Base-by-base conservation (phyloP, 306 rosid genomes). In the Crotalaria pallida region DNA sequence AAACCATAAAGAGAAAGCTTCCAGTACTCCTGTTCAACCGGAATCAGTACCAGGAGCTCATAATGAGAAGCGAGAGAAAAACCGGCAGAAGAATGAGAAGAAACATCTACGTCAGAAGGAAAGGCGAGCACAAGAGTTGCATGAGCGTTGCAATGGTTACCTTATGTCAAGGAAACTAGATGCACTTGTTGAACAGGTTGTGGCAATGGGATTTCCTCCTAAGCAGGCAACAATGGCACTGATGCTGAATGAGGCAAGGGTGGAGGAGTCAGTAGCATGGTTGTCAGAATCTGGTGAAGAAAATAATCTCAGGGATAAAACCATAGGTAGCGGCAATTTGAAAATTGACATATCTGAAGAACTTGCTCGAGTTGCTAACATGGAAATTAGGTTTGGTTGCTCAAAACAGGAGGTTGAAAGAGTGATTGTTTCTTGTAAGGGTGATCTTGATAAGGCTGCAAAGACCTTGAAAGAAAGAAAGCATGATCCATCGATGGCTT, bases 101-200 rank as follows among this genome's bases (percentile, higher is more conserved):
- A 95, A 95, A 80, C 99, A 95, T 87, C 99, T 91, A 68, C 96
- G 97, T 23, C 99, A 95, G 74, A 95, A 91, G 86, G 99, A 95
- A 87, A 88, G 85, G 81, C 83, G 97, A 63, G 97, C 97, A 56
- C 99, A 84, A 73, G 99, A 95, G 84, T 81, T 95, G 88, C 96
- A 82, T 57, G 99, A 95, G 56, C 84, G 88, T 33, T 95, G 99
- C 67, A 85, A 29, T 76, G 89, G 95, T 59, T 94, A 91, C 71
- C 89, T 94, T 49, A 87, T 94, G 97, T 86, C 99, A 23, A 91
- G 99, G 85, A 95, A 87, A 79, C 90, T 95, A 53, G 99, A 91
- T 55, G 75, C 84, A 62, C 99, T 95, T 76, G 88, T 96, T 65
- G 96, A 87, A 65, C 96, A 95, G 84, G 77, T 95, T 49, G 96